These are phyloP conservation scores for Solanum hybrid DNA, from an alignment of 305 asterid species.

Conservation along the genomic window DNA sequence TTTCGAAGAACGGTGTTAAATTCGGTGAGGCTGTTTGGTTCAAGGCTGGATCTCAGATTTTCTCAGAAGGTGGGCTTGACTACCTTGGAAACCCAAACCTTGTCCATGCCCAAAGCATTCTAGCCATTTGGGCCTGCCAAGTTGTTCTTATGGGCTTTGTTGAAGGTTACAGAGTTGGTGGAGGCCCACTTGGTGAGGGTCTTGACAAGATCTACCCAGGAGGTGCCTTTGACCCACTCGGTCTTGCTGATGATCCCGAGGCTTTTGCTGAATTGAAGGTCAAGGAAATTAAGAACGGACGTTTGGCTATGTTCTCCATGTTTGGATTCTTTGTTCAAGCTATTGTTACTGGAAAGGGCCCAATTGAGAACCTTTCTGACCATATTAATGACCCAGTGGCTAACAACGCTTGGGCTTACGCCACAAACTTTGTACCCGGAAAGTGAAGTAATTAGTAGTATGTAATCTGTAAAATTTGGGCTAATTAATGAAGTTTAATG, in stretches of 20 bases:
- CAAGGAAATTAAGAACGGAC: constrained; percentile 76
- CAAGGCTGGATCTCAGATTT: constrained; percentile 67
- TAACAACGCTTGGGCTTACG: constrained; percentile 87
- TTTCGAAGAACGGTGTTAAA: constrained; percentile 32
- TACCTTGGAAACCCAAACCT: constrained; percentile 86
- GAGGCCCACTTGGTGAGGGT: constrained; percentile 84
- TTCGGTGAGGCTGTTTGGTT: constrained; percentile 47
- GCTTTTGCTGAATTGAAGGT: constrained; percentile 87
- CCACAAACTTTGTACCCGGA: constrained; percentile 83
- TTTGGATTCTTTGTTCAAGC: constrained; percentile 92
- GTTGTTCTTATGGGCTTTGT: constrained; percentile 77
- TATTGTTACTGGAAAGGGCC: constrained; percentile 88
- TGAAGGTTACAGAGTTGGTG: constrained; percentile 84
- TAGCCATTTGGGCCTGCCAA: constrained; percentile 79
- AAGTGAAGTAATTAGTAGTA: constrained; percentile 24
- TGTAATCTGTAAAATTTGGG: background rate
- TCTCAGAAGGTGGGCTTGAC: constrained; percentile 82
- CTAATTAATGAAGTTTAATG: background rate
- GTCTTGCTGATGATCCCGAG: constrained; percentile 83
- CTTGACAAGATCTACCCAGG: constrained; percentile 87
- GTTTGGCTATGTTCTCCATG: constrained; percentile 88
- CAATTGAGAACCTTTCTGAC: constrained; percentile 59
- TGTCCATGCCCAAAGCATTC: constrained; percentile 76
- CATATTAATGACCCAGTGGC: constrained; percentile 77
- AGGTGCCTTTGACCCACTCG: constrained; percentile 85